These are phyloP conservation scores for Hyphopichia burtonii DNA, from an alignment of 1,139 yeast species.

Conservation along the genomic window DNA sequence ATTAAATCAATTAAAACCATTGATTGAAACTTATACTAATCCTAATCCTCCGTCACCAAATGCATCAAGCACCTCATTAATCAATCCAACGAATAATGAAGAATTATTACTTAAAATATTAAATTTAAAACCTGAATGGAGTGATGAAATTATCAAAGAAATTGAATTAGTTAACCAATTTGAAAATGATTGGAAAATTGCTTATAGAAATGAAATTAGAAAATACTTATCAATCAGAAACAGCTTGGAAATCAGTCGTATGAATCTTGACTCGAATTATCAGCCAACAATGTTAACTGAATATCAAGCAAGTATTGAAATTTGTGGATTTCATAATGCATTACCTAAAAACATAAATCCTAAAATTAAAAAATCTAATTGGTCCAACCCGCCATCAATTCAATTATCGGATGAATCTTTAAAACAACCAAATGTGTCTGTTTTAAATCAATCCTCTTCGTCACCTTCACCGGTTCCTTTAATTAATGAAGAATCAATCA, in stretches of 20 bases:
- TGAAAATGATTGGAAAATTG: constrained; percentile 35
- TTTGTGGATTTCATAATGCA: constrained; percentile 41
- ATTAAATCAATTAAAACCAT: constrained; percentile 48
- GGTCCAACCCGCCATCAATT: constrained; percentile 1
- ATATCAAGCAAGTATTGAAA: constrained; percentile 40
- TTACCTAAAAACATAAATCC: constrained; percentile 23
- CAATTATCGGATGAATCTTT: not conserved
- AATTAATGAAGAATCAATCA: not conserved
- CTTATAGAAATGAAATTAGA: constrained; percentile 31
- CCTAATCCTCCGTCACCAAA: constrained; percentile 1
- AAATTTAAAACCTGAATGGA: constrained; percentile 36
- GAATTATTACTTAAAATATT: constrained; percentile 22
- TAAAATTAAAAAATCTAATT: not conserved
- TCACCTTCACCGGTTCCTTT: not conserved
- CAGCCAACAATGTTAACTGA: constrained; percentile 36
- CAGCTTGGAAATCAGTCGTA: constrained; percentile 30
- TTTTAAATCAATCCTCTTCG: not conserved
- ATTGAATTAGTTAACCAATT: constrained; percentile 25
- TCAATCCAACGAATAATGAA: constrained; percentile 13
- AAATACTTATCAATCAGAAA: constrained; percentile 32
- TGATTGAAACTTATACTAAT: constrained; percentile 22
- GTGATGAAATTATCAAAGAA: constrained; percentile 31
- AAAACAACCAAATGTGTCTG: not conserved
- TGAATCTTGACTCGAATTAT: constrained; percentile 25
- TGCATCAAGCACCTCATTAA: constrained; percentile 5